phyloP scores from a whole-genome alignment of 2,329 filamentous ascomycete genomes.

The Aspergillus sp. region DNA sequence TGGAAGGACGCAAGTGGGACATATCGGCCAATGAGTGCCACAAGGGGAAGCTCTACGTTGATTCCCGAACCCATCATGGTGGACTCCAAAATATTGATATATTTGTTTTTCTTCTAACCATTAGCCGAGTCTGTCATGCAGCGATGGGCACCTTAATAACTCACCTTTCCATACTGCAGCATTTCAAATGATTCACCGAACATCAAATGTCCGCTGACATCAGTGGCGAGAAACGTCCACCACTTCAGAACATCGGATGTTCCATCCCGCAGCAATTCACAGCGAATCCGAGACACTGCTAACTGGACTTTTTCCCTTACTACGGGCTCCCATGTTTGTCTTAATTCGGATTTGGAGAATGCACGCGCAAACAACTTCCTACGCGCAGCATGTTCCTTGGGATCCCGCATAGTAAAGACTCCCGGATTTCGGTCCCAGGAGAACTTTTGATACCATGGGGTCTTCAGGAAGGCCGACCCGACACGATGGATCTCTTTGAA shows the following conservation, averaged over 20 bases:
- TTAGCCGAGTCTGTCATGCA: neutral
- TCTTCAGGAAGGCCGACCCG: constrained; percentile 30
- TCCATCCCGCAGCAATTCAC: neutral
- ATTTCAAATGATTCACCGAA: constrained; percentile 56
- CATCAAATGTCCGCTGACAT: constrained; percentile 52
- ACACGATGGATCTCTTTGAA: constrained; percentile 31
- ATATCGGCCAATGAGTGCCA: constrained; percentile 11
- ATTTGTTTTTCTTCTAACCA: constrained; percentile 39
- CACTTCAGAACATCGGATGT: constrained; percentile 49
- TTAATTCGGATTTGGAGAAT: constrained; percentile 25
- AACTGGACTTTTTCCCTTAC: constrained; percentile 42
- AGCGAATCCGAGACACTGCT: constrained; percentile 46
- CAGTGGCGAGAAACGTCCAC: constrained; percentile 54
- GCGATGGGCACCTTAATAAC: neutral
- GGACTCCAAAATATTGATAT: constrained; percentile 39
- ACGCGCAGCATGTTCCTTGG: constrained; percentile 42
- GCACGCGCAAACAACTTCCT: constrained; percentile 46
- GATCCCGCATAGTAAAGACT: constrained; percentile 44
- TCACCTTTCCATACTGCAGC: constrained; percentile 50
- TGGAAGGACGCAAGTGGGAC: constrained; percentile 9
- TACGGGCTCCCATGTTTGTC: constrained; percentile 31
- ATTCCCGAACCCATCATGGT: constrained; percentile 14
- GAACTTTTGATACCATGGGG: constrained; percentile 30
- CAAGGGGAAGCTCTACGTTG: constrained; percentile 11
- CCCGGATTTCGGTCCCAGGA: constrained; percentile 16